phyloP scores from a whole-genome alignment of 352 stramenopile genomes.

The Phytophthora tubulina region DNA sequence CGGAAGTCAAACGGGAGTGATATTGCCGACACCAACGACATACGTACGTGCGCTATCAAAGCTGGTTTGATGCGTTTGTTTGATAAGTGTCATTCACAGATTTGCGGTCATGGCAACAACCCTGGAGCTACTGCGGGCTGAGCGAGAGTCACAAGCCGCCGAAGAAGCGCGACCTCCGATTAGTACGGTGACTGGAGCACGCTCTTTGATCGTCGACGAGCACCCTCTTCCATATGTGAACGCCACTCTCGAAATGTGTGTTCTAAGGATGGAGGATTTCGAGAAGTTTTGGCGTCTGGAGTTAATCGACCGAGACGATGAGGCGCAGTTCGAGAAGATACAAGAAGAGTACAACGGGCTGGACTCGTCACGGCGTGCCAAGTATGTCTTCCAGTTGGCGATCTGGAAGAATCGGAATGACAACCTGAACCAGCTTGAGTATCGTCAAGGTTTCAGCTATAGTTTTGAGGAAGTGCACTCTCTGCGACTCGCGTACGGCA shows the following conservation, averaged over 20 bases:
- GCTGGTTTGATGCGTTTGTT: too few relatives aligned
- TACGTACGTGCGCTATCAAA: too few relatives aligned
- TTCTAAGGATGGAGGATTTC: background rate
- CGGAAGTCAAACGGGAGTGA: too few relatives aligned
- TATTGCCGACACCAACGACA: too few relatives aligned
- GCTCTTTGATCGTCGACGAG: background rate
- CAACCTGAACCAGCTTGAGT: background rate
- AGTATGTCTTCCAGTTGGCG: slow-evolving; percentile 3
- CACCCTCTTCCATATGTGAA: background rate
- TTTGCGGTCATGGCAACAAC: slow-evolving; percentile 1
- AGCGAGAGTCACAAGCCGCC: background rate
- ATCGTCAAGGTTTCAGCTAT: background rate
- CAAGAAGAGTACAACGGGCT: background rate
- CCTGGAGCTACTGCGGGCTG: background rate
- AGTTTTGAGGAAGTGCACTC: slow-evolving; percentile 12
- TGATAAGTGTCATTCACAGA: too few relatives aligned
- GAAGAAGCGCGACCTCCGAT: background rate
- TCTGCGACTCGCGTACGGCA: background rate
- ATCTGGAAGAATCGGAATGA: slow-evolving; percentile 7
- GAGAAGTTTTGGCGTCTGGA: background rate
- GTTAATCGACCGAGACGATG: background rate
- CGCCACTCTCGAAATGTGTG: slow-evolving; percentile 8
- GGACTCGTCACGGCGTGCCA: background rate
- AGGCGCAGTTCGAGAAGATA: background rate
- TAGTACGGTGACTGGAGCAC: background rate